Percentiles rank a stretch among this genome's conserved stretches.
Conservation (phyloP, 129 eudicot genomes). For the Deinandra increscens region DNA sequence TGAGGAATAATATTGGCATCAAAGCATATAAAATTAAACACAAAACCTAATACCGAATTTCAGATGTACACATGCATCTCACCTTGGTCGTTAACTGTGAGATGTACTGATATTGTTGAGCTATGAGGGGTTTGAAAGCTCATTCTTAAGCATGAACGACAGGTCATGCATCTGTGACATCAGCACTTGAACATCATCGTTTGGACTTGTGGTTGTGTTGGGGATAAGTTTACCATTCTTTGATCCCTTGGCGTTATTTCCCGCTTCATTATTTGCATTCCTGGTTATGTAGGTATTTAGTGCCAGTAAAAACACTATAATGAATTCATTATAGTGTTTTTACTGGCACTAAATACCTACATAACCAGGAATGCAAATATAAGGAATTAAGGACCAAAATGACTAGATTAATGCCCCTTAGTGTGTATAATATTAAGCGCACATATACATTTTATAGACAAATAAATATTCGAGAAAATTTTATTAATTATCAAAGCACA, state of each 20-base stretch:
- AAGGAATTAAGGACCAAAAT: too few species aligned
- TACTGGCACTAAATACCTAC: too few species aligned
- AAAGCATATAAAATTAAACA: neutral
- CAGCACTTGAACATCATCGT: conserved; percentile 45
- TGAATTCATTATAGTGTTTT: too few species aligned
- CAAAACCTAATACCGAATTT: conserved; percentile 12
- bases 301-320: neutral
- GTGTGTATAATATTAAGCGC: too few species aligned
- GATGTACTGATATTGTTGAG: conserved; percentile 15
- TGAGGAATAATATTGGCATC: conserved; percentile 1
- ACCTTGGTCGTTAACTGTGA: conserved; percentile 19
- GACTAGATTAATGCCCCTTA: too few species aligned
- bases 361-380: too few species aligned
- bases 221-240: conserved; percentile 25
- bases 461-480: too few species aligned
- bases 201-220: conserved; percentile 8
- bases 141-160: conserved; percentile 68
- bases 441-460: too few species aligned
- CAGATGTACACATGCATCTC: conserved; percentile 16
- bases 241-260: conserved; percentile 9
- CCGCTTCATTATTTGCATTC: conserved; percentile 16
- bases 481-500: too few species aligned
- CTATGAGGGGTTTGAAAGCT: conserved; percentile 50
- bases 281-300: conserved; percentile 29
- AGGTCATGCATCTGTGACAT: conserved; percentile 83